Evolutionary conservation across 306 rosid genomes (phyloP), one percentile per base, ranked within the genome.

Genomic region (Lathyrus aphaca): DNA sequence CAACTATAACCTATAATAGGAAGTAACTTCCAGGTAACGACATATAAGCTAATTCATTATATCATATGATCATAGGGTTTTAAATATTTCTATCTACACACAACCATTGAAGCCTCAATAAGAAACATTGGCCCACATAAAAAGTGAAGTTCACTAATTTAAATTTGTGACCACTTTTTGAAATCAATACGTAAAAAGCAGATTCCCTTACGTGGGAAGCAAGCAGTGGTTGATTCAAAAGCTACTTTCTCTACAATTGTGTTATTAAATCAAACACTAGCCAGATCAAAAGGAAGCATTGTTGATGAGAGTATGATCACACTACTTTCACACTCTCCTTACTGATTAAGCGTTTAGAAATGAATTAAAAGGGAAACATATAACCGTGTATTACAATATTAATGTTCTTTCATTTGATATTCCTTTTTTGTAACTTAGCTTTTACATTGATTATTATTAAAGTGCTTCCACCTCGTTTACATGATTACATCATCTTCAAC

Each of bases 131-230:
- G 68, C 18, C 29, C 46, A 53, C 55, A 14, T 3, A 18, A 56
- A 73, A 59, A 62, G 59, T 57, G 40, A 44, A 66, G 53, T 44
- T 78, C 18, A 18, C 19, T 56, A 12, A 21, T 64, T 21, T 53
- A 21, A 10, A 53, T 21, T 21, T 25, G 62, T 54, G 43, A 19
- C 44, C 62, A 71, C 63, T 49, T 57, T 43, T 44, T 66, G 55
- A 51, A 19, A 74, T 69, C 15, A 44, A 53, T 51, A 57, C 80
- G 80, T 50, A 72, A 75, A 88, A 79, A 83, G 91, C 68, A 67
- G 86, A 83, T 74, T 80, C 91, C 75, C 64, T 43, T 73, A 65
- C 79, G 86, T 68, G 86, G 80, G 66, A 3, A 71, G 39, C 30
- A 43, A 49, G 7, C 58, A 68, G n/a, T 60, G 42, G 85, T 75